Evolutionary conservation across 2,329 filamentous ascomycete genomes (phyloP).

Genomic region (Zelopaecilomyces penicillatus): DNA sequence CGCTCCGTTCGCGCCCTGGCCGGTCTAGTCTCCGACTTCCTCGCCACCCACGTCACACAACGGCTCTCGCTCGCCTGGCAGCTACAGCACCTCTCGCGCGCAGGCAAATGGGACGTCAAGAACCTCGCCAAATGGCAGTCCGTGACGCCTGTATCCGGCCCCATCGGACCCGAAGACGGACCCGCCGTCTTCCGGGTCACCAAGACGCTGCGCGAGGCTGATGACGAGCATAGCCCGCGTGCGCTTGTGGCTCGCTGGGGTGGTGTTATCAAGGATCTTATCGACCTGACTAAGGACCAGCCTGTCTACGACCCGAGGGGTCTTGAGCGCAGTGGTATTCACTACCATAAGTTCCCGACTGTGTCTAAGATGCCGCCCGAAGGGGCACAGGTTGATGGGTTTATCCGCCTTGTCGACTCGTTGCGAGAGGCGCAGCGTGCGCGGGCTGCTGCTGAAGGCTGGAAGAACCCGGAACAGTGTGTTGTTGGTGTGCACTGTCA

Average conservation of each 20-base stretch:
- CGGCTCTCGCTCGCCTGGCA: slow-evolving; percentile 84
- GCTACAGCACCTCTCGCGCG: slow-evolving; percentile 75
- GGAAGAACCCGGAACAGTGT: slow-evolving; percentile 27
- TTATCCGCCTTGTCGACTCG: slow-evolving; percentile 49
- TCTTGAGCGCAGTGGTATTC: slow-evolving; percentile 57
- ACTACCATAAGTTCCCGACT: slow-evolving; percentile 81
- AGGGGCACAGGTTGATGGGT: slow-evolving; percentile 42
- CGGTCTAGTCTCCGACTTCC: slow-evolving; percentile 75
- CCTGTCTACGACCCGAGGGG: slow-evolving; percentile 79
- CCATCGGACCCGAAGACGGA: slow-evolving; percentile 48
- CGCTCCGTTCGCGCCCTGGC: slow-evolving; percentile 67
- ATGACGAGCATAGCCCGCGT: slow-evolving; percentile 69
- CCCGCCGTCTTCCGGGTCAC: slow-evolving; percentile 70
- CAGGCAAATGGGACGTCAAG: slow-evolving; percentile 97
- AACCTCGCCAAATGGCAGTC: slow-evolving; percentile 88
- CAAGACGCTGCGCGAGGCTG: slow-evolving; percentile 87
- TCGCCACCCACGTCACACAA: slow-evolving; percentile 64
- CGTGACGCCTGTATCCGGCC: slow-evolving; percentile 66
- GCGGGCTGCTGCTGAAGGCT: slow-evolving; percentile 29
- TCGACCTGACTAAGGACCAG: slow-evolving; percentile 86
- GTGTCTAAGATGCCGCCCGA: slow-evolving; percentile 82
- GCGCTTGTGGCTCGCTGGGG: slow-evolving; percentile 63
- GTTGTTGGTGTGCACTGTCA: slow-evolving; percentile 85
- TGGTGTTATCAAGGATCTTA: slow-evolving; percentile 60
- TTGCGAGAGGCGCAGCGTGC: slow-evolving; percentile 46